These are phyloP conservation scores for Crassisporium funariophilum DNA, from an alignment of 768 basidiomycete genomes.

Conservation along the genomic window DNA sequence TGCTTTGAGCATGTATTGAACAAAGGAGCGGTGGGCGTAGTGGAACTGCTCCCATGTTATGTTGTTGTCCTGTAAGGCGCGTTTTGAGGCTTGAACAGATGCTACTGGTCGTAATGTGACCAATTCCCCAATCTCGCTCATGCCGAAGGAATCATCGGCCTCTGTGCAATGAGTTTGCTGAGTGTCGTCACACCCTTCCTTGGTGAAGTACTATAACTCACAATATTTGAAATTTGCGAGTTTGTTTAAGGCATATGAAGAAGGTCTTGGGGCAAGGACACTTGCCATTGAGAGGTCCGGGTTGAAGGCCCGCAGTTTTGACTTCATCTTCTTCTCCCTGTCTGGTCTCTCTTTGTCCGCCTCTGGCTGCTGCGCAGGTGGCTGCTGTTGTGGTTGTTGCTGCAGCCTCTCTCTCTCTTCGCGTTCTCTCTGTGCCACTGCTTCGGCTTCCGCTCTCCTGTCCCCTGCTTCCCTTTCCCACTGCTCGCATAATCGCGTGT, in stretches of 20 bases:
- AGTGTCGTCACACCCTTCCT: slow-evolving; percentile 10
- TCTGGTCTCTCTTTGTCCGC: too few species aligned
- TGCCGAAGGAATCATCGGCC: not conserved
- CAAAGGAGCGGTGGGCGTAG: not conserved
- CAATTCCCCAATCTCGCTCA: not conserved
- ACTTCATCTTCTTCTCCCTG: slow-evolving; percentile 4
- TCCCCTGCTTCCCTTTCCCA: not conserved
- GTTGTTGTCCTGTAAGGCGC: not conserved
- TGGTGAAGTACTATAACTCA: slow-evolving; percentile 15
- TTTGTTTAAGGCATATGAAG: slow-evolving; percentile 3
- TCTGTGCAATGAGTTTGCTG: not conserved
- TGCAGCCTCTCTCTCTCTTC: not conserved
- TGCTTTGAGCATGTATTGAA: not conserved
- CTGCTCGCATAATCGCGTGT: not conserved
- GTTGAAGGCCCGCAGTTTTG: slow-evolving; percentile 4
- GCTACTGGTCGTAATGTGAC: not conserved
- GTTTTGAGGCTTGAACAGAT: not conserved
- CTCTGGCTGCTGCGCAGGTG: too few species aligned
- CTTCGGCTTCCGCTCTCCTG: not conserved
- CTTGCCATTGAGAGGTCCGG: not conserved
- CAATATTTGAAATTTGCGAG: slow-evolving; percentile 9
- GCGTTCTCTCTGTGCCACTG: not conserved
- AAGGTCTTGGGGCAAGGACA: not conserved
- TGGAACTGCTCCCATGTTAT: not conserved
- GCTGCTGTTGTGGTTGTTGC: too few species aligned